Evolutionary conservation across 768 basidiomycete species (phyloP), one percentile per base, ranked within the genome.

Genomic region (Daedaleopsis sinensis): DNA sequence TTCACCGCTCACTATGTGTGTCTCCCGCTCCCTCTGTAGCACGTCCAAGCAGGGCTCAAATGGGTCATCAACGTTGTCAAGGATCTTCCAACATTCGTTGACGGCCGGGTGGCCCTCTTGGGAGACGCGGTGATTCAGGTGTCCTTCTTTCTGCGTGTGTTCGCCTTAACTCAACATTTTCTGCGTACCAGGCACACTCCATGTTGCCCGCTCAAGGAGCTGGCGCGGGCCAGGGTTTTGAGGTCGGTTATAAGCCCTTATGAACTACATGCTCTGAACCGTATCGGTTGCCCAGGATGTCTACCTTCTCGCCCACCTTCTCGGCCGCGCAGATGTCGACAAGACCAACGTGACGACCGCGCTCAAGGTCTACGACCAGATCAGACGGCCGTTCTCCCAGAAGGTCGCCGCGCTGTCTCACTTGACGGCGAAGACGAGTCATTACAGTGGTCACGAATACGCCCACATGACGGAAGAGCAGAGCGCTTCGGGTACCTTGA

Each of bases 41-140:
- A n/a, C 27, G 27, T 51, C n/a, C 18, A 68, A 74, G 24, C 67
- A 65, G 10, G 74, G 79, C 1, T 76, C 72, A 18, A 75, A 65
- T 84, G 82, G 80, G 76, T 77, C 4, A 66, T 84, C 3, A 77
- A 80, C 59, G 67, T 67, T 19, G 62, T 85, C n/a, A 71, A 70
- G 7, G 73, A 74, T 7, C 67, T 85, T 15, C 73, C 77, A 0
- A 70, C 70, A 8, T 83, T 75, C 61, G 76, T 76, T 1, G 66
- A 68, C 19, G 77, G 74, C 13, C 69, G 71, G 3, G 77, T 84
- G 4, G 79, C 77, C 8, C 70, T 86, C 12, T 67, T 80, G 3
- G 84, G 83, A 23, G 84, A 85, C 61, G 77, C 84, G 6, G 81
- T 82, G 61, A 56, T 76, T 65, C 11, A 53, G 27, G 7, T n/a